Conservation (phyloP, 345 rosid species). For the Corymbia maculata region DNA sequence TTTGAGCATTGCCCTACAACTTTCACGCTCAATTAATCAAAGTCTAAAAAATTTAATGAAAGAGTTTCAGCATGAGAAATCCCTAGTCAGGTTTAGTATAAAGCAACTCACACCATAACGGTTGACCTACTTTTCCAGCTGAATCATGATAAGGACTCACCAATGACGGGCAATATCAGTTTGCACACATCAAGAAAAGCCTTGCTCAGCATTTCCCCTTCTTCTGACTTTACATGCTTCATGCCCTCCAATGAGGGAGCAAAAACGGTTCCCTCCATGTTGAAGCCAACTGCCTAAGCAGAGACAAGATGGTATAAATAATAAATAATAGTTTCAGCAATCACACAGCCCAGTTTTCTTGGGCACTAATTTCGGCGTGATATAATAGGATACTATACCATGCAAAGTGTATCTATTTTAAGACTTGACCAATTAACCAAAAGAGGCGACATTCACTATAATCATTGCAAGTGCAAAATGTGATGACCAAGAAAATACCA, state of each 20-base stretch:
- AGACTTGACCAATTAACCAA: not conserved
- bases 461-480: not conserved
- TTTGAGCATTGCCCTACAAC: not conserved
- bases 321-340: not conserved
- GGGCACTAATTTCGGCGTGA: not conserved
- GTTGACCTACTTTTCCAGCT: not conserved
- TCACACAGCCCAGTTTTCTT: not conserved
- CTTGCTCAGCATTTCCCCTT: conserved; percentile 73
- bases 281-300: not conserved
- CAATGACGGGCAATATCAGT: conserved; percentile 72
- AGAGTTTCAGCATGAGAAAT: not conserved
- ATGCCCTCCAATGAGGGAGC: conserved; percentile 82
- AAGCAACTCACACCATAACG: not conserved
- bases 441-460: not conserved
- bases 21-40: not conserved
- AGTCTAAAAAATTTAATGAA: not conserved
- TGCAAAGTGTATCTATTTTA: not conserved
- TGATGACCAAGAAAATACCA: not conserved
- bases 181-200: conserved; percentile 89
- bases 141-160: conserved; percentile 13
- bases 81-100: not conserved
- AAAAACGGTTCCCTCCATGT: conserved; percentile 73
- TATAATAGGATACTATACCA: not conserved
- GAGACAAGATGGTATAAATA: not conserved
- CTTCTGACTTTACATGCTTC: conserved; percentile 64